Base-by-base conservation (phyloP, 2,329 filamentous ascomycete genomes). In the Helotiales sp. region DNA sequence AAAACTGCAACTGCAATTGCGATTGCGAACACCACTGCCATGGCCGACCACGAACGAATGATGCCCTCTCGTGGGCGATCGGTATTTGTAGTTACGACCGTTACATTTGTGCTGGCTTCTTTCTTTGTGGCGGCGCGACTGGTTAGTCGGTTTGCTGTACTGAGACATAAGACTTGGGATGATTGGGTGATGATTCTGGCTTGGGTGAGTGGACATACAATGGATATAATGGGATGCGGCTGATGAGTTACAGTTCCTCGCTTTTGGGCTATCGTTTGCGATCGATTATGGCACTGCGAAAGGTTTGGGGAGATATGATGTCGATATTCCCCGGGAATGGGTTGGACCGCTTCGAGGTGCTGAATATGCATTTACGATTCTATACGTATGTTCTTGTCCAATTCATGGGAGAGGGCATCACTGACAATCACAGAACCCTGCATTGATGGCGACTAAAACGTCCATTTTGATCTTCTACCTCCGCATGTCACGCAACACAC, bases 381-480 rank as follows among this genome's bases (percentile, higher is more conserved):
- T 90, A 68, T 89, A 89, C 73, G 86, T 87, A 79, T 54, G 85
- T 78, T 10, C 11, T 40, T 5, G 11, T 4, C 20, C 6, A 26
- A 24, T 2, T 8, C 10, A 1, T 45, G 10, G 6, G 5, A 30
- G 17, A 50, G 8, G 15, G n/a, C 7, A 28, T 10, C 34, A 63
- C 49, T 73, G 57, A 74, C 63, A 28, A 2, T 17, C 40, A n/a
- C 74, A 94, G 89, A 96, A 97, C 76, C 93, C 93, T 13, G 91
- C 92, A 3, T 83, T 97, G 64, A 96, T 97, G 92, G 89, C 91
- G 2, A 93, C 93, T 60, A 97, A 97, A 80, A 93, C 92, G 0
- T 96, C 93, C n/a, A 92, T 97, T 73, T 84, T 97, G 66, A 85
- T 96, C 62, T 97, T 97, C 79, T 97, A 96, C 80, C 84, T 97